These are phyloP conservation scores for Hymenoscyphus fraxineus DNA, from an alignment of 2,329 filamentous ascomycete genomes.

Conservation along the genomic window DNA sequence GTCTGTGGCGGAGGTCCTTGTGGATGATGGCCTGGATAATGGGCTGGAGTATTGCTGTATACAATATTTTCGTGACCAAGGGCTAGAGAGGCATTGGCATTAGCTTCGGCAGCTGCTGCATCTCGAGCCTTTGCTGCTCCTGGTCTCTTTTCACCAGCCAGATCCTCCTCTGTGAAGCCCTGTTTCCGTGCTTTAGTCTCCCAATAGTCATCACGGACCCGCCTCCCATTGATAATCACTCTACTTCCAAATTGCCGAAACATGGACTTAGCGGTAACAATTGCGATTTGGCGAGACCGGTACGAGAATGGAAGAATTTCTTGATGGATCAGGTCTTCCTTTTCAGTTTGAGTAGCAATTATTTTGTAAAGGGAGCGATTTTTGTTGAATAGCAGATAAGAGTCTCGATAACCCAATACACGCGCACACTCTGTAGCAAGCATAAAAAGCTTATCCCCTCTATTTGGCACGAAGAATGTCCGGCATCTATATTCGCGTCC, in stretches of 20 bases:
- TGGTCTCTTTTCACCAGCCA: conserved; percentile 92
- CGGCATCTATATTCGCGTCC: conserved; percentile 86
- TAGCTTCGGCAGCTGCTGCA: conserved; percentile 65
- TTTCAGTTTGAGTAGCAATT: conserved; percentile 91
- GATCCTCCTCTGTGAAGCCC: conserved; percentile 94
- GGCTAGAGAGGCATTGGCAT: conserved; percentile 51
- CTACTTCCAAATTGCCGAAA: conserved; percentile 97
- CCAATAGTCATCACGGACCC: conserved; percentile 98
- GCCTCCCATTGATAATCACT: conserved; percentile 81
- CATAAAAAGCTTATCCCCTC: conserved; percentile 96
- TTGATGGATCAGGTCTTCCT: conserved; percentile 92
- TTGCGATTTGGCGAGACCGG: conserved; percentile 95
- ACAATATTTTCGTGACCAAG: conserved; percentile 76
- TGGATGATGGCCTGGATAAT: conserved; percentile 55
- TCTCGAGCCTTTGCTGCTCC: conserved; percentile 87
- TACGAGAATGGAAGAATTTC: conserved; percentile 97
- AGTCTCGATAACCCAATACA: conserved; percentile 90
- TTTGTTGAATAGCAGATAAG: conserved; percentile 98
- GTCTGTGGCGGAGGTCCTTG: conserved; percentile 65
- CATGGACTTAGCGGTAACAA: conserved; percentile 97
- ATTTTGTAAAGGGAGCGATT: conserved; percentile 97
- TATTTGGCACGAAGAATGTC: conserved; percentile 87
- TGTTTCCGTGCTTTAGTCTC: conserved; percentile 95
- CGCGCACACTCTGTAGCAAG: conserved; percentile 95
- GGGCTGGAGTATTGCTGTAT: conserved; percentile 70